Evolutionary conservation across 2,329 filamentous ascomycete genomes (phyloP), one percentile per base, ranked within the genome.

Genomic region (Fusarium sterilihyphosum): DNA sequence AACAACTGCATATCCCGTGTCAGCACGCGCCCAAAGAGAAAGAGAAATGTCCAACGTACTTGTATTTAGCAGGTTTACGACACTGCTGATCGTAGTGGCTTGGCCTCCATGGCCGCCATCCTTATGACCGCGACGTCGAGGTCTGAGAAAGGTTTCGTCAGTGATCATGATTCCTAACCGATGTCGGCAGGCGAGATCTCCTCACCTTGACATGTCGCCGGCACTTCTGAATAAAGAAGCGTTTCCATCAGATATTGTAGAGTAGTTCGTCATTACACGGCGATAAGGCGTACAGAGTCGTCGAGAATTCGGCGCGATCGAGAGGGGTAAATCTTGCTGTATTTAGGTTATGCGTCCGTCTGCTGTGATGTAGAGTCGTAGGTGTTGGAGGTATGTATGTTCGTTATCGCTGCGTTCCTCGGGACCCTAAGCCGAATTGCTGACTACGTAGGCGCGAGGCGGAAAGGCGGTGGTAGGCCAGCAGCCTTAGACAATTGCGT

Each of bases 21-120:
- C 63, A 81, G 76, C 66, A 67, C 43, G 24, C 31, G 29, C 65
- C 75, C 50, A 72, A 43, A 47, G 17, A 53, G 38, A 29, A 53
- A 18, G 35, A 69, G 44, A 12, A 18, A 47, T 78, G 22, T 41
- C 50, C 11, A 33, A 71, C 90, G 67, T 88, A 96, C 94, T 99
- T 24, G 96, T 99, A 83, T 99, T 99, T 74, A 98, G 88, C 74
- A 99, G 87, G 82, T 99, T 99, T 84, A 98, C 93, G 75, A 96
- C 93, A 81, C 95, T 98, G 85, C 95, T 98, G 61, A 92, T 83
- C 91, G 94, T 97, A 77, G 94, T 93, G 77, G 96, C 96, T 80
- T 95, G 90, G 62, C 96, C 95, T 31, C 81, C 81, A 67, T 82
- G 79, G 69, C 92, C 92, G 65, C 88, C 89, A 82, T 93, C 91